Evolutionary conservation across 306 rosid species (phyloP).

Genomic region (Lagenaria siceraria): DNA sequence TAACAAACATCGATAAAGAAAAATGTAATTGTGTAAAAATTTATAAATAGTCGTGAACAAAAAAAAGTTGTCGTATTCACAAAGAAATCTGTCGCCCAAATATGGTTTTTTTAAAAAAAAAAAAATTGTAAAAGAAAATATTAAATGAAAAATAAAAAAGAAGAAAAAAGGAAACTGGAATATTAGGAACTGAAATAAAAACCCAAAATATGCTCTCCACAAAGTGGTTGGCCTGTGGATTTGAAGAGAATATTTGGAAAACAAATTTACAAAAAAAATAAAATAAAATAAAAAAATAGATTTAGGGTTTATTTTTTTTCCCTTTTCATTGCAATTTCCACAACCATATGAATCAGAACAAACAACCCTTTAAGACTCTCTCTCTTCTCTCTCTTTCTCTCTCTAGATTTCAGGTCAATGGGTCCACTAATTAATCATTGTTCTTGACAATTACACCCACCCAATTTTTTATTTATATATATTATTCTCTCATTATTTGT

Average conservation of each 20-base stretch:
- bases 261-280: neutral
- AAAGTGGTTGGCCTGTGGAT: neutral
- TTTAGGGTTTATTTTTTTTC: neutral
- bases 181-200: neutral
- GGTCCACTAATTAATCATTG: conserved; percentile 44
- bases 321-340: conserved; percentile 10
- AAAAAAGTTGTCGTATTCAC: no score
- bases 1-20: no score
- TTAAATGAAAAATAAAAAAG: no score
- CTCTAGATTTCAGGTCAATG: conserved; percentile 52
- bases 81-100: no score
- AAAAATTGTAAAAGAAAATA: no score
- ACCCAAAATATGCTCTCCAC: neutral
- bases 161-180: neutral
- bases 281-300: no score
- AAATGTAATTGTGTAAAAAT: no score
- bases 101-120: no score
- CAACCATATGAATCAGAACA: conserved; percentile 55
- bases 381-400: conserved; percentile 12
- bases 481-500: neutral
- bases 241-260: conserved; percentile 7
- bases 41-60: no score
- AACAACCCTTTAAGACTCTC: conserved; percentile 38
- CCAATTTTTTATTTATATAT: neutral
- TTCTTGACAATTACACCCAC: conserved; percentile 44